Evolutionary conservation across 257 asterid species (phyloP).

Genomic region (Scutellaria galericulata): DNA sequence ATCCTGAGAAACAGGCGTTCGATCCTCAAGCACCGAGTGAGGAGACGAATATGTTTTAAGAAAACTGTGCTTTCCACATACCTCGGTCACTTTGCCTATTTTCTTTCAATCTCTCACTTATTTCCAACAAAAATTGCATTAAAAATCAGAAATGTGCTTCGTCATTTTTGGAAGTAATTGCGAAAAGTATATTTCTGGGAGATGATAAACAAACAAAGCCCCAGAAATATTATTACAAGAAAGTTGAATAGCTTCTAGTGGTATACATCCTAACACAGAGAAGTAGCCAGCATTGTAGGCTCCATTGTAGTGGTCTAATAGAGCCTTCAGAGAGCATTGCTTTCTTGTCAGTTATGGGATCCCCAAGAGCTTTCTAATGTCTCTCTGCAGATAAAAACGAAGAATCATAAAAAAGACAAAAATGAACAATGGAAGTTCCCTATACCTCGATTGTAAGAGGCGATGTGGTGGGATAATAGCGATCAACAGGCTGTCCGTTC

Average conservation of each 20-base stretch:
- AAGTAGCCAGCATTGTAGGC: neutral
- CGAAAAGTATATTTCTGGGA: too few species aligned
- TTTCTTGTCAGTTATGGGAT: constrained; percentile 36
- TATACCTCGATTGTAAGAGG: constrained; percentile 78
- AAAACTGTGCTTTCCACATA: too few species aligned
- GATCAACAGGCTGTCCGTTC: constrained; percentile 73
- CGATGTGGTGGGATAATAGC: constrained; percentile 81
- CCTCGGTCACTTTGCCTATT: too few species aligned
- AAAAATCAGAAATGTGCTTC: too few species aligned
- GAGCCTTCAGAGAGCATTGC: neutral
- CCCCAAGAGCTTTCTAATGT: constrained; percentile 52
- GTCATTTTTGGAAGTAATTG: too few species aligned
- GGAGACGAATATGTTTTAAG: too few species aligned
- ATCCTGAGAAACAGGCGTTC: too few species aligned
- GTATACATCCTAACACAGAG: neutral
- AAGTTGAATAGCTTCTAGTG: neutral
- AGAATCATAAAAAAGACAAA: constrained; percentile 9
- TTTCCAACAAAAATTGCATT: too few species aligned
- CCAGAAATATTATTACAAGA: neutral
- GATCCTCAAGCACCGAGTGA: too few species aligned
- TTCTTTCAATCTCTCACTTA: too few species aligned
- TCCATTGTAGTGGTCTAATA: neutral
- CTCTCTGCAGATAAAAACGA: constrained; percentile 45
- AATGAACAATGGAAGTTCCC: neutral
- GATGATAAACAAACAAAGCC: too few species aligned